Base-by-base conservation (phyloP, 2,329 filamentous ascomycete species). In the Botrytis porri region DNA sequence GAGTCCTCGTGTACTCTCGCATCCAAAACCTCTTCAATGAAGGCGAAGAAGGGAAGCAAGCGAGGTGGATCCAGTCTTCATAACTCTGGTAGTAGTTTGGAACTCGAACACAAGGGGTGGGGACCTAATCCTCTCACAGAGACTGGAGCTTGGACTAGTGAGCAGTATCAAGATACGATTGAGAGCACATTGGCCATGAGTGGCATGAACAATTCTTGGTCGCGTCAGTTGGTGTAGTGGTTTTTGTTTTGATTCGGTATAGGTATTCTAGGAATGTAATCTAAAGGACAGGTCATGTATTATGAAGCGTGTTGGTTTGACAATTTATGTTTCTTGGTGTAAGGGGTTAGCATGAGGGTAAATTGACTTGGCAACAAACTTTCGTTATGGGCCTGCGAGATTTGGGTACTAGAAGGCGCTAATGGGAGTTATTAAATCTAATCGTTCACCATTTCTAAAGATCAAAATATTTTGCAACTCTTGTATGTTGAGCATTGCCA, bases 71-170 rank as follows among this genome's bases (percentile, higher is more conserved):
- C 67, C 22, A 77, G 75, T 59, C 22, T 64, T 18, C 63, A 57
- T 65, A 78, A 73, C 35, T 76, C 70, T 35, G 69, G 74, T 10
- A 75, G 74, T 61, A 65, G 20, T 18, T 12, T 54, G 4, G 75
- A 77, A 6, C 51, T 59, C 51, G 71, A 72, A 32, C 70, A 69
- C 35, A 57, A 35, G 25, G 73, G 72, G 32, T 75, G 74, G 67
- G 76, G 66, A 3, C 57, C 59, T 29, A 76, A 77, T 74, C 61
- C 62, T 1, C 70, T 75, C 12, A 69, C 43, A 4, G 73, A 57
- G 35, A 37, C 74, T 10, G 77, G 78, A 16, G 69, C 63, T 8
- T 79, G 78, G 78, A 74, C 39, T 22, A 48, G 63, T 51, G 72
- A 65, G n/a, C 61, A 48, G 8, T 51, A 71, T 41, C 70, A 64